These are phyloP conservation scores for Lentithecium fluviatile DNA, from an alignment of 495 filamentous ascomycete genomes.

Conservation along the genomic window DNA sequence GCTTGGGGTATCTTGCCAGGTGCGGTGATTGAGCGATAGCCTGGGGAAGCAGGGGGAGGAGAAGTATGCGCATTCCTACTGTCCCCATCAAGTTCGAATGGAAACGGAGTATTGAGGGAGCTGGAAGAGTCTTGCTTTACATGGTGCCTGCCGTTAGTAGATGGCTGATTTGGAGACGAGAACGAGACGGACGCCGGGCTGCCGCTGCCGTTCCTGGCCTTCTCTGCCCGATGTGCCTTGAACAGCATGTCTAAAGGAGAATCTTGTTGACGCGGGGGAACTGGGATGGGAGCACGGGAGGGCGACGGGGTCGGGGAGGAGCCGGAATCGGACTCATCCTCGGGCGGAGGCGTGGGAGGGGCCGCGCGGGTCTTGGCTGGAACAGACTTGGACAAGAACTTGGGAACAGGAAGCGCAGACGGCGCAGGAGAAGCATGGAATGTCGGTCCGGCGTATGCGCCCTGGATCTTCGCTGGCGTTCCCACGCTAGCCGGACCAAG, in stretches of 20 bases:
- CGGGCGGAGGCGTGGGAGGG: conserved; percentile 49
- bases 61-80: conserved; percentile 4
- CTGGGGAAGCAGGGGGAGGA: conserved; percentile 8
- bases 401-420: conserved; percentile 88
- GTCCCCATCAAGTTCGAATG: conserved; percentile 63
- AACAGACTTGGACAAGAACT: conserved; percentile 81
- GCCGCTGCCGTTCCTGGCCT: conserved; percentile 48
- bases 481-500: conserved; percentile 1
- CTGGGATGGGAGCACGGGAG: conserved; percentile 41
- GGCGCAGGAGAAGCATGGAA: conserved; percentile 95
- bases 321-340: conserved; percentile 39
- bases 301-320: conserved; percentile 39
- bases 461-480: conserved; percentile 29
- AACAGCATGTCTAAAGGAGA: conserved; percentile 89
- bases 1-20: conserved; percentile 24
- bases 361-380: conserved; percentile 54
- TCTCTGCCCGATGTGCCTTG: conserved; percentile 76
- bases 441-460: conserved; percentile 85
- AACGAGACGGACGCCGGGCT: conserved; percentile 11
- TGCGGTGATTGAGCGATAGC: conserved; percentile 27
- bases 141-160: conserved; percentile 20
- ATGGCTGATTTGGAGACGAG: not conserved
- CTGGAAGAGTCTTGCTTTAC: conserved; percentile 41
- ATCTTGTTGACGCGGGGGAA: conserved; percentile 55
- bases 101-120: conserved; percentile 57